Base-by-base conservation (phyloP, 2,329 filamentous ascomycete genomes). In the Alternaria viburni region DNA sequence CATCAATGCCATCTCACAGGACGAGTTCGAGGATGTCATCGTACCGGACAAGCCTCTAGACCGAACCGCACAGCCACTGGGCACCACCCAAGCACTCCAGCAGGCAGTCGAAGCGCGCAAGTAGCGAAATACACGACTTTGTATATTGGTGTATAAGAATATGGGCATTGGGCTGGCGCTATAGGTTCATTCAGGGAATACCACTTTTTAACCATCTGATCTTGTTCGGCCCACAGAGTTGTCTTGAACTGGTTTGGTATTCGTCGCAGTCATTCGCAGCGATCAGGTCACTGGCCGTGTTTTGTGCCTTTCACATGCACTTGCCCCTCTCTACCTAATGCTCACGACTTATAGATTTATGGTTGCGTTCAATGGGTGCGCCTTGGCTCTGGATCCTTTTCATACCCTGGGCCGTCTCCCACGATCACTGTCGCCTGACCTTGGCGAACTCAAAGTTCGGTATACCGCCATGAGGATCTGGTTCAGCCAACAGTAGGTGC, bases 1-100 rank as follows among this genome's bases (percentile, higher is more conserved):
- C 45, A 91, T 99, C 77, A 88, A 86, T 69, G 93, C 93, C 58
- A 92, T 99, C 76, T 93, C 95, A 46, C 96, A 98, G 82, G 96
- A 98, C 81, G 93, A 97, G 70, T 99, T 99, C 83, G 92, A 94
- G 61, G 96, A 99, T 78, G 94, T 98, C 73, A 90, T 93, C 78
- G 90, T 98, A 41, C 96, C 96, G 26, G 91, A 93, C 78, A 84
- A 87, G 56, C 90, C 92, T 51, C 80, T 82, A 54, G 82, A 85
- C 63, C 80, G 83, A n/a, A 74, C 82, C 7, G 51, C 54, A 5
- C 73, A 73, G 54, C 69, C 67, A 36, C 63, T 71, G 19, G 70
- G 73, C 61, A 74, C 75, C 15, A 72, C 73, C 28, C 68, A 74
- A 50, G 71, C 70, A 54, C 71, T 78, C 23, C 70, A 74, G 61